Base-by-base conservation (phyloP, 2,329 filamentous ascomycete genomes). In the Cadophora sp. region DNA sequence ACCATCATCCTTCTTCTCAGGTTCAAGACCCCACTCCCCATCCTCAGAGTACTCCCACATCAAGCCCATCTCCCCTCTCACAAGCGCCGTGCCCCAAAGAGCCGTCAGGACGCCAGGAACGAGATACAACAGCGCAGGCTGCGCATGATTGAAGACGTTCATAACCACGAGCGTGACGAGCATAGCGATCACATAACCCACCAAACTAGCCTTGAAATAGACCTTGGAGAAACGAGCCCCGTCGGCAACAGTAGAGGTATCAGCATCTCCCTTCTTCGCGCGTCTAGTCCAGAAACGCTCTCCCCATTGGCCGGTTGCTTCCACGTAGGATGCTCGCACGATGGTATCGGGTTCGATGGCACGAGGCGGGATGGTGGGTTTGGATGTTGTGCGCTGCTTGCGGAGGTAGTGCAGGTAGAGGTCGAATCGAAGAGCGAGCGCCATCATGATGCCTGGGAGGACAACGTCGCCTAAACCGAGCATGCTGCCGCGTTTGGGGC, bases 391-490 rank as follows among this genome's bases (percentile, higher is more conserved):
- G 22, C 43, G 85, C 76, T 89, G 84, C 75, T 92, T 89, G 47
- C 84, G 84, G 43, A 91, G 83, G 76, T 98, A 98, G 80, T 91
- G 89, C 63, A 93, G 83, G 81, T 93, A 96, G 8, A 97, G 83
- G 76, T 99, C 95, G 73, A 97, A 97, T n/a, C 95, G 89, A 27
- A 99, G 83, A 1, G 94, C 93, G 50, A 97, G 85, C 1, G 88
- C 93, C 69, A 98, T 91, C 80, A 97, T 90, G 75, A 98, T 93
- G 9, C 95, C 96, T 0, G 95, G 95, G 3, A 99, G 84, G 1
- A 97, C 92, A 66, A 99, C 92, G 76, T 99, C 95, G n/a, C 95
- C 95, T 0, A 98, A 84, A 0, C 95, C 95, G 8, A 99, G 88
- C 86, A 98, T 97, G 62, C 92, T 87, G 33, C 83, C 81, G 27